These are phyloP conservation scores for Acer negundo DNA, from an alignment of 345 rosid species.

Conservation along the genomic window DNA sequence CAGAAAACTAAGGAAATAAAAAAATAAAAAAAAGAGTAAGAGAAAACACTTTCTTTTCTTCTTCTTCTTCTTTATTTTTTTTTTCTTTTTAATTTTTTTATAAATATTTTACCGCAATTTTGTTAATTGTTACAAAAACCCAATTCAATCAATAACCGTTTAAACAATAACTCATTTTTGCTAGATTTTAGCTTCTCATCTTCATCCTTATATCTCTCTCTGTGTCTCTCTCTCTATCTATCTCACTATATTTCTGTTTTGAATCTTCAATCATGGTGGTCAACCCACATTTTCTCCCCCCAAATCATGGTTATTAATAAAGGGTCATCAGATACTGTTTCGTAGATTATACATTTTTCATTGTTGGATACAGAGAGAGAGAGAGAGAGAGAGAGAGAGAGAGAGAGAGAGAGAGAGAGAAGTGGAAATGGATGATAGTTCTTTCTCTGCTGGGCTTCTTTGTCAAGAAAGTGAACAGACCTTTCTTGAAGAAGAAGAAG, in stretches of 20 bases:
- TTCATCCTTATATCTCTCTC: constrained; percentile 10
- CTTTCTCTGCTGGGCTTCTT: constrained; percentile 35
- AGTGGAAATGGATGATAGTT: constrained; percentile 31
- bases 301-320: constrained; percentile 22
- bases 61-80: no score
- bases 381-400: no score
- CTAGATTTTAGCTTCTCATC: constrained; percentile 7
- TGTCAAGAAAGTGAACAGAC: constrained; percentile 34
- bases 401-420: background rate
- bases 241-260: background rate
- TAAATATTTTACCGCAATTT: no score
- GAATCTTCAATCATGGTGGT: constrained; percentile 20
- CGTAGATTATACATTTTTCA: background rate
- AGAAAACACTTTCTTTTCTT: background rate
- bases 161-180: constrained; percentile 15
- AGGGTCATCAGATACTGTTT: constrained; percentile 1
- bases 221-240: background rate
- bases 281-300: constrained; percentile 21
- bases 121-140: no score
- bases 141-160: constrained; percentile 9
- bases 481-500: constrained; percentile 24
- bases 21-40: background rate
- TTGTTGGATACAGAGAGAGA: background rate
- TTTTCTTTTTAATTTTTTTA: no score
- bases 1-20: background rate